Percentiles rank a stretch among this genome's conserved stretches.
phyloP scores from a whole-genome alignment of 2,329 filamentous ascomycete genomes.

The Rachicladosporium sp. region DNA sequence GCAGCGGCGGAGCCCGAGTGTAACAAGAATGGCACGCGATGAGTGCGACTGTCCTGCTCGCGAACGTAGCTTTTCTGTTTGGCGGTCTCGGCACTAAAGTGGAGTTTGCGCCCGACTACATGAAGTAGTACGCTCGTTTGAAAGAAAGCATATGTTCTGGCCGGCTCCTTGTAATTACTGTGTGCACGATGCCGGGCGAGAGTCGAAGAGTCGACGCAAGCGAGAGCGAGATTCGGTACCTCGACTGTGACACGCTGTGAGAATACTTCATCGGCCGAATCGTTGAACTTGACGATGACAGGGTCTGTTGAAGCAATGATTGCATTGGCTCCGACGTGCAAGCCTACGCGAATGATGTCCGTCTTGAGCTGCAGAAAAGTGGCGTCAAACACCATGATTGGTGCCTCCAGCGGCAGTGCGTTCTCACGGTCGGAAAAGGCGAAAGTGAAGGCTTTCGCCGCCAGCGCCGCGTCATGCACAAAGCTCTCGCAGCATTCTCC shows the following conservation, averaged over 20 bases:
- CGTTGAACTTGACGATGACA: constrained; percentile 66
- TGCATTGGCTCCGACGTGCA: constrained; percentile 67
- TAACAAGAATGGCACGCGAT: constrained; percentile 61
- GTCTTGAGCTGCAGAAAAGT: constrained; percentile 71
- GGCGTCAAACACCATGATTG: constrained; percentile 65
- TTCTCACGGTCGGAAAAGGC: constrained; percentile 91
- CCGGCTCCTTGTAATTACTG: constrained; percentile 40
- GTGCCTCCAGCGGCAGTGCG: constrained; percentile 60
- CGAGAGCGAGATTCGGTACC: constrained; percentile 63
- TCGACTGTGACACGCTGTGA: constrained; percentile 64
- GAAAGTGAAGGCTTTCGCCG: constrained; percentile 62
- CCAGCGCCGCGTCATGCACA: constrained; percentile 54
- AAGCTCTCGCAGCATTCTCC: constrained; percentile 80
- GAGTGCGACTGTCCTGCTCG: constrained; percentile 70
- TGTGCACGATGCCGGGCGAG: constrained; percentile 50
- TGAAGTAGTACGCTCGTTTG: constrained; percentile 61
- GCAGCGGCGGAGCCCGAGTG: constrained; percentile 31
- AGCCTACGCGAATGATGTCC: constrained; percentile 60
- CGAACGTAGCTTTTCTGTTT: constrained; percentile 73
- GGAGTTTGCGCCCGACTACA: constrained; percentile 62
- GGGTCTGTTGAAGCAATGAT: constrained; percentile 60
- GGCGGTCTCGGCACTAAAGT: constrained; percentile 57
- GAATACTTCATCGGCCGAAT: constrained; percentile 72
- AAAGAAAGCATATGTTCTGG: constrained; percentile 65
- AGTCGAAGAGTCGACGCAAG: constrained; percentile 65